Evolutionary conservation across 2,329 filamentous ascomycete genomes (phyloP), one percentile per base, ranked within the genome.

Genomic region (Colletotrichum magnum): DNA sequence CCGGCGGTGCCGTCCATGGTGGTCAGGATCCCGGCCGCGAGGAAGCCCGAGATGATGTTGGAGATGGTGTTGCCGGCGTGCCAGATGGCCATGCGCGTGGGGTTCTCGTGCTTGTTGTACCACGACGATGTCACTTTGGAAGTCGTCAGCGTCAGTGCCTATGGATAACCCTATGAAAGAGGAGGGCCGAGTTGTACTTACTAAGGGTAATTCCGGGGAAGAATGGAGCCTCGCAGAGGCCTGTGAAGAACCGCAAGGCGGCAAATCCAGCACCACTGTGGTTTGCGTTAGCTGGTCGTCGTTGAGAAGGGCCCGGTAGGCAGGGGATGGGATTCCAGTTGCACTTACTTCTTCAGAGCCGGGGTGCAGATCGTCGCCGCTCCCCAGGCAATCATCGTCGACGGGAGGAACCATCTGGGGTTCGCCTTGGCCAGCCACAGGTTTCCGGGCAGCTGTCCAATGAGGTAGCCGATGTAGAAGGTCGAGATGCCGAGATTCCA

Each of bases 201-300:
- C 73, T 80, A 36, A 85, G 81, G 5, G 85, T 78, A 0, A 83
- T 81, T 16, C 84, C 85, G 0, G 85, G 85, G 54, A 85, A 81
- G 75, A 86, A 86, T 2, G 76, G 76, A 4, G 75, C 77, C 61
- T 79, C 76, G 16, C 73, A 70, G 12, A 77, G 63, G 1, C 77
- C 77, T 5, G 76, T 72, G 62, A 76, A 73, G 71, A 77, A 78
- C 9, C 76, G 70, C 32, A 68, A 65, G 28, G 72, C 68, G 6
- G 71, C 72, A 48, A 76, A 76, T 2, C 73, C 75, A 12, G 70
- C 68, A 45, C 72, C 75, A 51, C 72, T 73, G 26, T 18, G 15
- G 9, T 28, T 3, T 2, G 6, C 12, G 59, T 70, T 36, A 70
- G 64, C 21, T 6, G 2, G 26, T 59, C 13, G 32, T 36, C 32